phyloP scores from a whole-genome alignment of 2,329 filamentous ascomycete genomes.

The Dichotomopilus funicola region DNA sequence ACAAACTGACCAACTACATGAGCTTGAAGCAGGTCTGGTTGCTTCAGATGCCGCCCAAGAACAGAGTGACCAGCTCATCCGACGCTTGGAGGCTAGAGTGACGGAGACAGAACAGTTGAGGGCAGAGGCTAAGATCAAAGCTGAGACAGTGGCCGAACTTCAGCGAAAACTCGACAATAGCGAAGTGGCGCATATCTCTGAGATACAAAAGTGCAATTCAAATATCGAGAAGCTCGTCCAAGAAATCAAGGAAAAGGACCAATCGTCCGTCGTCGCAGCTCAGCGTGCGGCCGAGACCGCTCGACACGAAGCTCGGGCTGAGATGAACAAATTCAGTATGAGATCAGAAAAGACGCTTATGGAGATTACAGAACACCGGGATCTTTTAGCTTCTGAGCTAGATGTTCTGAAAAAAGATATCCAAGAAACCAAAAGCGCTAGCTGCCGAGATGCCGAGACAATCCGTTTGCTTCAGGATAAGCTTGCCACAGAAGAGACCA shows the following conservation, averaged over 20 bases:
- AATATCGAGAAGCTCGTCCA: conserved; percentile 17
- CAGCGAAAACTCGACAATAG: conserved; percentile 16
- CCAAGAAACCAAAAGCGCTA: conserved; percentile 11
- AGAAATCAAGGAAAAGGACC: conserved; percentile 19
- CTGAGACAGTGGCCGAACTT: conserved; percentile 15
- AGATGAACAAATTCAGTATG: conserved; percentile 24
- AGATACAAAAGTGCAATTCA: conserved; percentile 16
- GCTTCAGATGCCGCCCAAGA: conserved; percentile 13
- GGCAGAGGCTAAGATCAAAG: conserved; percentile 17
- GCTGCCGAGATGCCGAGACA: conserved; percentile 2
- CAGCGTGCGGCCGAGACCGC: conserved; percentile 27
- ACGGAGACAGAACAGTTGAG: conserved; percentile 13
- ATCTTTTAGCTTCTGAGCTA: conserved; percentile 26
- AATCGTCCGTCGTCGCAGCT: conserved; percentile 7
- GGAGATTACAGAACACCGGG: conserved; percentile 20
- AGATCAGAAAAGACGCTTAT: conserved; percentile 25
- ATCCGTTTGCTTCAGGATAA: conserved; percentile 11
- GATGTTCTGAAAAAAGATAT: conserved; percentile 22
- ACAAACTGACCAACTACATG: conserved; percentile 16
- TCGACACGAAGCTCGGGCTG: conserved; percentile 28
- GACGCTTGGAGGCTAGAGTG: conserved; percentile 5
- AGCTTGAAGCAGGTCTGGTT: conserved; percentile 18
- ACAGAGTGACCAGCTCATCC: conserved; percentile 8
- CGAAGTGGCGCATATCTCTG: conserved; percentile 10
- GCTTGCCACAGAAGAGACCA: conserved; percentile 9